phyloP scores from a whole-genome alignment of 306 rosid genomes.

The Comarum palustre region DNA sequence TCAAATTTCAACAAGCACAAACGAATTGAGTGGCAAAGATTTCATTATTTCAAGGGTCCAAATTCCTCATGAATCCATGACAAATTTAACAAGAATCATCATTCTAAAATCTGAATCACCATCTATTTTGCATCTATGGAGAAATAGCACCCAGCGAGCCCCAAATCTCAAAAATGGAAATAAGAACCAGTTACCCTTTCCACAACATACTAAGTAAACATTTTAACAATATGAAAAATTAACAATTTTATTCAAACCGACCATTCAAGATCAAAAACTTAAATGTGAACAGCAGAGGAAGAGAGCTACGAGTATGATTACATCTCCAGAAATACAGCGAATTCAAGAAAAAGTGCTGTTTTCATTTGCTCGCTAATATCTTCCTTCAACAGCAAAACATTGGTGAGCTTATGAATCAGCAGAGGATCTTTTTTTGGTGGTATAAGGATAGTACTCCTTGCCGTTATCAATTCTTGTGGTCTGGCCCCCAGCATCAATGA shows the following conservation, averaged over 20 bases:
- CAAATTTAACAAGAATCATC: no score
- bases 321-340: constrained; percentile 37
- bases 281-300: constrained; percentile 26
- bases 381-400: constrained; percentile 22
- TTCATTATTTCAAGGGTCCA: no score
- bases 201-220: not conserved
- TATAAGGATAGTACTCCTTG: constrained; percentile 88
- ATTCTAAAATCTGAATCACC: no score
- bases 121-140: not conserved
- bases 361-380: constrained; percentile 30
- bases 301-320: constrained; percentile 33
- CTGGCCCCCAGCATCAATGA: constrained; percentile 73
- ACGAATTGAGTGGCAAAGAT: no score
- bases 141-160: not conserved
- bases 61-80: no score
- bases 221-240: not conserved
- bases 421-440: constrained; percentile 75
- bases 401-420: constrained; percentile 32
- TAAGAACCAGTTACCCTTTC: not conserved
- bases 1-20: no score
- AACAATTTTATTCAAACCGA: constrained; percentile 40
- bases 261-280: constrained; percentile 37
- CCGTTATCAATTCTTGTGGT: constrained; percentile 68
- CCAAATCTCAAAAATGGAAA: not conserved
- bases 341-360: constrained; percentile 44